Percentiles rank a stretch among this genome's conserved stretches.
Evolutionary conservation across 257 asterid species (phyloP).

Genomic region (Handroanthus guayacan): DNA sequence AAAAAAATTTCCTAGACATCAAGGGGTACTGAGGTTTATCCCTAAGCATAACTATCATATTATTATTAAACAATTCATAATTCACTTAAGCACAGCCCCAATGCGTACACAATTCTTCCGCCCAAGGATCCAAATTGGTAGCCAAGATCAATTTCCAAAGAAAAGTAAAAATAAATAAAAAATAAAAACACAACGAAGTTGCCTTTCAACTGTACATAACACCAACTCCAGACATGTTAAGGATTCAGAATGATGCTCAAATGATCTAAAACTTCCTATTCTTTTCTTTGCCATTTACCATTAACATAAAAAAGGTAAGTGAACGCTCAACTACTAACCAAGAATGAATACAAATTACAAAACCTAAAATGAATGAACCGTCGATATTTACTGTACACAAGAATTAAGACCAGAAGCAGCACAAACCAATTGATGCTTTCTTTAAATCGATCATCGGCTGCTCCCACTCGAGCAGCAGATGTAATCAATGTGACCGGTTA

Average conservation of each 20-base stretch:
- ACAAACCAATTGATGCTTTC: constrained; percentile 35
- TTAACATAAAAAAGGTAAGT: constrained; percentile 24
- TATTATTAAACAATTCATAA: too few species aligned
- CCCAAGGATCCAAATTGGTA: too few species aligned
- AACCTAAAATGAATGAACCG: constrained; percentile 46
- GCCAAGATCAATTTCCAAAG: too few species aligned
- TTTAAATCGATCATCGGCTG: constrained; percentile 30
- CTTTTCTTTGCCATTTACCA: constrained; percentile 39
- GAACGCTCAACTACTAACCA: constrained; percentile 38
- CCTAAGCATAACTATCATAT: too few species aligned
- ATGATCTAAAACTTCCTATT: constrained; percentile 14
- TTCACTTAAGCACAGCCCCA: too few species aligned
- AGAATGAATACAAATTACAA: constrained; percentile 65
- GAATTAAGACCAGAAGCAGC: constrained; percentile 48
- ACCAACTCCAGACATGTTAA: too few species aligned
- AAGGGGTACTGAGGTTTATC: too few species aligned
- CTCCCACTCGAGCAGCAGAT: constrained; percentile 33
- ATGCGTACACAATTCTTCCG: too few species aligned
- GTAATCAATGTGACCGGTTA: constrained; percentile 6
- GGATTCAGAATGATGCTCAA: neutral
- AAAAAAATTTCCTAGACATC: too few species aligned
- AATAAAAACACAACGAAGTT: too few species aligned
- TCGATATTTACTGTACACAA: constrained; percentile 70
- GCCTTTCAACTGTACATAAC: too few species aligned
- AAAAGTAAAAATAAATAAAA: too few species aligned